Evolutionary conservation across 805 yeast species (phyloP).

Genomic region (Lipomyces oligophaga): DNA sequence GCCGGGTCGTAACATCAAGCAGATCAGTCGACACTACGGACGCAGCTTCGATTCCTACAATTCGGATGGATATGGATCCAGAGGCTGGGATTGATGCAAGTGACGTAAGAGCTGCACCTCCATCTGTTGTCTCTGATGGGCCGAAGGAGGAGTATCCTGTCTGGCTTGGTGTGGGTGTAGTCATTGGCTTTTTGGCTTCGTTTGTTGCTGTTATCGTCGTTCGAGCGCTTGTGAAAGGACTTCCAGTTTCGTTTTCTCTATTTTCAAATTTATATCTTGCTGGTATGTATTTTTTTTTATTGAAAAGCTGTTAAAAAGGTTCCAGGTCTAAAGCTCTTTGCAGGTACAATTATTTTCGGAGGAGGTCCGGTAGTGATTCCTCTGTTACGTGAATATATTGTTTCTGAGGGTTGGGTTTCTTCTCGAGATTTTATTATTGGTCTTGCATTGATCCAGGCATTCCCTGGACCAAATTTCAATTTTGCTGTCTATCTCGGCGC

Average conservation of each 20-base stretch:
- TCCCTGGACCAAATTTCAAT: constrained; percentile 26
- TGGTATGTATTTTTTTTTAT: background rate
- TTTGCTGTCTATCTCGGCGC: constrained; percentile 27
- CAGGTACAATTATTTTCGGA: constrained; percentile 25
- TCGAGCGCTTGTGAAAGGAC: constrained; percentile 7
- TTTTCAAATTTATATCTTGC: constrained; percentile 24
- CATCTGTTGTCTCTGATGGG: background rate
- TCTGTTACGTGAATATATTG: constrained; percentile 22
- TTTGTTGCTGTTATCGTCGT: constrained; percentile 20
- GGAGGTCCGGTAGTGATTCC: constrained; percentile 28
- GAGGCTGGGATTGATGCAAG: constrained; percentile 15
- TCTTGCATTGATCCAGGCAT: constrained; percentile 24
- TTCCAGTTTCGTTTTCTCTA: constrained; percentile 17
- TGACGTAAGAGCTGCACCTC: constrained; percentile 11
- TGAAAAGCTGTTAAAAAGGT: background rate
- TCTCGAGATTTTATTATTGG: constrained; percentile 24
- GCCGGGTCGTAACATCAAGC: background rate
- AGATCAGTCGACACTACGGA: background rate
- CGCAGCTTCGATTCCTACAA: background rate
- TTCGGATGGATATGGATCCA: background rate
- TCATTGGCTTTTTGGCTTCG: constrained; percentile 11
- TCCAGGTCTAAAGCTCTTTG: background rate
- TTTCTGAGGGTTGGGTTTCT: constrained; percentile 24
- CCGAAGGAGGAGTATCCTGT: constrained; percentile 11
- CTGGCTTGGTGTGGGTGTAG: constrained; percentile 14